phyloP scores from a whole-genome alignment of 352 stramenopile species.

The Plasmopara viticola region DNA sequence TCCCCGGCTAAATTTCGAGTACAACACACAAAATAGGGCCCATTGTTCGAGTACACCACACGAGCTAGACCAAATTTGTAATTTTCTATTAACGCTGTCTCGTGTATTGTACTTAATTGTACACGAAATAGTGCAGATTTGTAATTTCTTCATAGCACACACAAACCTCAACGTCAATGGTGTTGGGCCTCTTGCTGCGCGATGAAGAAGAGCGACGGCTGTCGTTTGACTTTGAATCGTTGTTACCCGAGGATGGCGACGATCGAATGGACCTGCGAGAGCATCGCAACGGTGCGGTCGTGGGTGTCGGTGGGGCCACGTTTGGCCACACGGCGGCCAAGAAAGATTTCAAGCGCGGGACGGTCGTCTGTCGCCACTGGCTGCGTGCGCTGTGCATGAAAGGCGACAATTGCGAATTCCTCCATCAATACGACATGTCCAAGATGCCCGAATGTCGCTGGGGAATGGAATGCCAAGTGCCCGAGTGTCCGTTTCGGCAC shows the following conservation, averaged over 20 bases:
- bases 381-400: slow-evolving; percentile 97
- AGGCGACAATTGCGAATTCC: slow-evolving; percentile 94
- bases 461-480: slow-evolving; percentile 95
- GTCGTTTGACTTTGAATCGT: slow-evolving; percentile 80
- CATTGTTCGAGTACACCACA: no score
- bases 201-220: slow-evolving; percentile 75
- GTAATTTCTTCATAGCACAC: no score
- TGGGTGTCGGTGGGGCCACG: slow-evolving; percentile 34
- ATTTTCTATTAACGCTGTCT: no score
- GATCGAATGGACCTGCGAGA: slow-evolving; percentile 38
- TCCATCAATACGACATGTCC: slow-evolving; percentile 93
- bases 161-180: slow-evolving; percentile 23
- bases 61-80: no score
- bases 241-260: slow-evolving; percentile 61
- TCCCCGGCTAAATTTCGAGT: no score
- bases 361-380: slow-evolving; percentile 97
- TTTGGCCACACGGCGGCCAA: slow-evolving; percentile 35
- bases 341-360: slow-evolving; percentile 89
- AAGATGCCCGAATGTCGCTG: slow-evolving; percentile 97
- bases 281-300: slow-evolving; percentile 27
- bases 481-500: slow-evolving; percentile 95
- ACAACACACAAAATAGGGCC: no score
- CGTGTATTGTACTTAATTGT: no score
- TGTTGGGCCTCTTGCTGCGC: slow-evolving; percentile 67
- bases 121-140: no score